Evolutionary conservation across 371 early-diverging fungal genomes (phyloP).

Genomic region (Chytridiales sp.): DNA sequence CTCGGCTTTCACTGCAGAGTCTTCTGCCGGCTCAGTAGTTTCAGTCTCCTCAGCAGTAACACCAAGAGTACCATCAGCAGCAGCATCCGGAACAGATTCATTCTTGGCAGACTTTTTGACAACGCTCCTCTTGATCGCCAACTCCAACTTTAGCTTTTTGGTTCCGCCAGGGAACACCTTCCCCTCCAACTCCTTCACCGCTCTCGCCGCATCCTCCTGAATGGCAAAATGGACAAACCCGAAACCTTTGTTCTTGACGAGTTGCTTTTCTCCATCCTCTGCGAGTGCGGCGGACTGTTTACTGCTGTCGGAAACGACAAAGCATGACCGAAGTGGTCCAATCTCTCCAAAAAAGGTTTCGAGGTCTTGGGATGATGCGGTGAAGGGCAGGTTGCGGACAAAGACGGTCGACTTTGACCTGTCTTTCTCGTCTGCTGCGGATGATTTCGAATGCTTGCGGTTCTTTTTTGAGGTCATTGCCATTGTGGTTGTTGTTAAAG

Average conservation of each 20-base stretch:
- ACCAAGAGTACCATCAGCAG: slow-evolving; percentile 2
- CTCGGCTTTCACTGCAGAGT: not conserved
- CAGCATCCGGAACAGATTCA: not conserved
- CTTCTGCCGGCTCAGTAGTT: not conserved
- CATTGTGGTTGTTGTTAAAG: not conserved
- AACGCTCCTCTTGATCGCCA: slow-evolving; percentile 64
- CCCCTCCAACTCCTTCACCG: slow-evolving; percentile 60
- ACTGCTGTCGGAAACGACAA: slow-evolving; percentile 67
- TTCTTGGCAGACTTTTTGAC: slow-evolving; percentile 18
- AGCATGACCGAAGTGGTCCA: slow-evolving; percentile 87
- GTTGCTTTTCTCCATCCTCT: slow-evolving; percentile 3
- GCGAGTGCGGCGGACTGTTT: slow-evolving; percentile 23
- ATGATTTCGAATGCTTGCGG: not conserved
- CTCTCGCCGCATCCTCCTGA: slow-evolving; percentile 83
- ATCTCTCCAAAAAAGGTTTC: slow-evolving; percentile 85
- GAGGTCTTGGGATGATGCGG: slow-evolving; percentile 75
- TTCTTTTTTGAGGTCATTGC: slow-evolving; percentile 1
- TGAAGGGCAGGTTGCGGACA: slow-evolving; percentile 79
- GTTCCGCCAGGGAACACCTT: slow-evolving; percentile 61
- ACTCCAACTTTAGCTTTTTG: slow-evolving; percentile 69
- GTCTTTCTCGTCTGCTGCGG: slow-evolving; percentile 3
- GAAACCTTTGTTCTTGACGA: slow-evolving; percentile 69
- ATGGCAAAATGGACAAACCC: slow-evolving; percentile 91
- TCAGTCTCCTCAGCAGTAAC: slow-evolving; percentile 21
- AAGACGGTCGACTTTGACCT: slow-evolving; percentile 72